A percentile compares a stretch with the other conserved stretches of the same genome.
Conservation (phyloP, 2,329 filamentous ascomycete genomes). For the Decorospora gaudefroyi region DNA sequence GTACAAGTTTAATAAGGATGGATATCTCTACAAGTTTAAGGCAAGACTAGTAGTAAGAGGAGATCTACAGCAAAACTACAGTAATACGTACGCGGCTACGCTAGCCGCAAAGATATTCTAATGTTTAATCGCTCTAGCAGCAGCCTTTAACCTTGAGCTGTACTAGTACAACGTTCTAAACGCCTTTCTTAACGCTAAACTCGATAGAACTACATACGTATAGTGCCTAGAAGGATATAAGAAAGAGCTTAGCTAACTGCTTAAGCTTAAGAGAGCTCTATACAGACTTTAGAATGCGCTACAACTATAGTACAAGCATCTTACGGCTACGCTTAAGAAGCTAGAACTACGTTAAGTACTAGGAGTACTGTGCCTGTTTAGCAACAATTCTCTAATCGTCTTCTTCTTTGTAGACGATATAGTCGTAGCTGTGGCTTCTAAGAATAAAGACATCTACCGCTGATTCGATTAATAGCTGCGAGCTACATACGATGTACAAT, state of each 20-base stretch:
- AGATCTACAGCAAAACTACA: slow-evolving; percentile 9
- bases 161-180: slow-evolving; percentile 23
- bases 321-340: slow-evolving; percentile 1
- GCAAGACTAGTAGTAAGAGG: slow-evolving; percentile 18
- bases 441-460: no score
- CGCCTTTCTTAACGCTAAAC: slow-evolving; percentile 25
- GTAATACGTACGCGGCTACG: no score
- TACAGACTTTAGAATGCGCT: slow-evolving; percentile 25
- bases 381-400: no score
- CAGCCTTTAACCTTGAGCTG: slow-evolving; percentile 21
- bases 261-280: slow-evolving; percentile 22
- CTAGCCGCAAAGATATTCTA: slow-evolving; percentile 22
- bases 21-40: slow-evolving; percentile 16
- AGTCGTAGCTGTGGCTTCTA: no score
- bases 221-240: slow-evolving; percentile 20
- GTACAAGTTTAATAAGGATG: no score
- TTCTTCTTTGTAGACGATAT: no score
- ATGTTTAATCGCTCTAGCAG: slow-evolving; percentile 22
- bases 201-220: slow-evolving; percentile 18
- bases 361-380: no score
- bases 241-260: slow-evolving; percentile 13
- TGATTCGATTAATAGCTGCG: no score
- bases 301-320: slow-evolving; percentile 20
- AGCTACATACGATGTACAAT: no score
- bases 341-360: no score